Conservation (phyloP, 2,329 filamentous ascomycete genomes). For the Microsporum ferrugineum region DNA sequence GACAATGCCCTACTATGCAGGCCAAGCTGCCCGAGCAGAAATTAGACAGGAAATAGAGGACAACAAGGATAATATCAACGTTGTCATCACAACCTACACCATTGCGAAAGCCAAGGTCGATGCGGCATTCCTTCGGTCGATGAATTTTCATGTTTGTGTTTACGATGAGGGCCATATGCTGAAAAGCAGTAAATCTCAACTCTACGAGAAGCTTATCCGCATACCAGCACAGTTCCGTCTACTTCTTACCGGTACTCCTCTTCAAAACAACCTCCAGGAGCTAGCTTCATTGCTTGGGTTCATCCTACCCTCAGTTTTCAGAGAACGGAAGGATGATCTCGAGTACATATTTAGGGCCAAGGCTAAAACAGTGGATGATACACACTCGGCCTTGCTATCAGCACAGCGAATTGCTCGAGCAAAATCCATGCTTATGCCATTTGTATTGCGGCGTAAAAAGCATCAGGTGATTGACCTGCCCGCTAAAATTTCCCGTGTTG, state of each 20-base stretch:
- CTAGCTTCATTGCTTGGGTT: conserved; percentile 86
- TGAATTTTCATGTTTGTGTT: conserved; percentile 52
- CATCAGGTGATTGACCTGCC: conserved; percentile 83
- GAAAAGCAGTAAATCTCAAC: conserved; percentile 73
- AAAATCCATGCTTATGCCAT: conserved; percentile 84
- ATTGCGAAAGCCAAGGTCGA: conserved; percentile 52
- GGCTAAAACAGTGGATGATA: conserved; percentile 62
- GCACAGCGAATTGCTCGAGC: conserved; percentile 77
- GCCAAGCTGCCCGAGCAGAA: conserved; percentile 53
- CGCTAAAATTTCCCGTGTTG: conserved; percentile 62
- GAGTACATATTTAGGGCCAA: conserved; percentile 84
- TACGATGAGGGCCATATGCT: conserved; percentile 93
- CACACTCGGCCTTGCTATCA: conserved; percentile 71
- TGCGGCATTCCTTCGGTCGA: conserved; percentile 49
- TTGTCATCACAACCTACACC: conserved; percentile 62
- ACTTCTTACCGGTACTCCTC: conserved; percentile 76
- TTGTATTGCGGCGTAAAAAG: conserved; percentile 89
- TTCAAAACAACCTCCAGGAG: conserved; percentile 94
- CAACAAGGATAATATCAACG: conserved; percentile 53
- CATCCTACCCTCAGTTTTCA: conserved; percentile 77
- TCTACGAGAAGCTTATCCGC: conserved; percentile 66
- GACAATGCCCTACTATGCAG: conserved; percentile 63
- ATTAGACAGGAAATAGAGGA: conserved; percentile 57
- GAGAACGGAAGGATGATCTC: conserved; percentile 64
- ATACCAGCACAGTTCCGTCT: conserved; percentile 76